phyloP scores from a whole-genome alignment of 192 early-diverging fungal species.

The Chytriomyces confervae region DNA sequence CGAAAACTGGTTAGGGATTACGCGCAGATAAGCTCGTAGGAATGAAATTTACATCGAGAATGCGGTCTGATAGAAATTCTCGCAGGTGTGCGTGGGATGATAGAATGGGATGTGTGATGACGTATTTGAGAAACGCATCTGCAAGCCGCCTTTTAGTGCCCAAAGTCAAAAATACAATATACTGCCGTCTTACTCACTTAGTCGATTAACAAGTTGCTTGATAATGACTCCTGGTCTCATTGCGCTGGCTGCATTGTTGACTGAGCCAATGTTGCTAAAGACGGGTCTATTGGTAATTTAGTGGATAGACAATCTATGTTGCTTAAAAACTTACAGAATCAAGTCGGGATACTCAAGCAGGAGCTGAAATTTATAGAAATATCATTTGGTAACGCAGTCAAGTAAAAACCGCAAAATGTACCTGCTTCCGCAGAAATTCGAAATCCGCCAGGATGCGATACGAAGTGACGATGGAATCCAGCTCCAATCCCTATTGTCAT shows the following conservation, averaged over 20 bases:
- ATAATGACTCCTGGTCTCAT: constrained; percentile 12
- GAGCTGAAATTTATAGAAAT: constrained; percentile 9
- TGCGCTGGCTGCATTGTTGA: constrained; percentile 19
- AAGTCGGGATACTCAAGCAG: constrained; percentile 36
- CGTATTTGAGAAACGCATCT: constrained; percentile 34
- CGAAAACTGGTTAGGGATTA: neutral
- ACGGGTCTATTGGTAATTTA: neutral
- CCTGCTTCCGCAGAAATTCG: constrained; percentile 35
- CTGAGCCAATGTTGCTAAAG: neutral
- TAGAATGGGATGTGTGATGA: constrained; percentile 35
- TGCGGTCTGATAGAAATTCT: constrained; percentile 27
- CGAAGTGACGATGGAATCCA: constrained; percentile 26
- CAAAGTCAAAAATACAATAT: neutral
- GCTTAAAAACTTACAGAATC: constrained; percentile 27
- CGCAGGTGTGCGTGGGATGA: constrained; percentile 32
- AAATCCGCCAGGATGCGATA: constrained; percentile 37
- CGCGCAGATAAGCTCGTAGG: too few relatives aligned
- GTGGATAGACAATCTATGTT: neutral
- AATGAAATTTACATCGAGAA: too few relatives aligned
- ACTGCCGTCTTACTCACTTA: constrained; percentile 11
- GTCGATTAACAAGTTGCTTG: constrained; percentile 13
- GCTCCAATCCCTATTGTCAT: neutral
- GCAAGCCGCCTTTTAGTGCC: neutral
- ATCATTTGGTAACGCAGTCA: neutral
- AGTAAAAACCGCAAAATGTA: constrained; percentile 5